These are phyloP conservation scores for Ogataea naganishii DNA, from an alignment of 805 yeast species.

Conservation along the genomic window DNA sequence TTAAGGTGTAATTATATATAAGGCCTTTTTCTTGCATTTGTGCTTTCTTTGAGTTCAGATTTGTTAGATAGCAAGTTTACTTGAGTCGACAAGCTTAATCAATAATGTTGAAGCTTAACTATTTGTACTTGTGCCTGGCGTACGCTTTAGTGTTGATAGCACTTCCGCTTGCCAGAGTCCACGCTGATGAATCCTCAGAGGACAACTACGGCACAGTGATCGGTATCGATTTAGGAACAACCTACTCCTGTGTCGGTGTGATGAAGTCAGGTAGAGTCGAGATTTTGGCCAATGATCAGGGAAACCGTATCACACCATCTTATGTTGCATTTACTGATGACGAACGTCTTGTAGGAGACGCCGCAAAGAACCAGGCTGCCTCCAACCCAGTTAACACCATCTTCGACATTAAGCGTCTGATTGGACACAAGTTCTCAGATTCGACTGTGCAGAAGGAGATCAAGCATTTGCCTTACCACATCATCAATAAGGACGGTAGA, in stretches of 20 bases:
- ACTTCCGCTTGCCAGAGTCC: conserved; percentile 19
- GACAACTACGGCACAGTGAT: conserved; percentile 40
- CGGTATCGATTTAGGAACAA: conserved; percentile 95
- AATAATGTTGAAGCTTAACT: conserved; percentile 16
- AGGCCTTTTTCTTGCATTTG: too few species aligned
- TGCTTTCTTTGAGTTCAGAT: too few species aligned
- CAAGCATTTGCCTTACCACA: conserved; percentile 85
- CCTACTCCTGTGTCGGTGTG: conserved; percentile 96
- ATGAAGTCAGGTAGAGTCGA: conserved; percentile 56
- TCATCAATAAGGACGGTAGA: conserved; percentile 71
- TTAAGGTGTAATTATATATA: too few species aligned
- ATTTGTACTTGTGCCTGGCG: conserved; percentile 16
- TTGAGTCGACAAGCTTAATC: not conserved
- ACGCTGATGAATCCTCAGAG: conserved; percentile 17
- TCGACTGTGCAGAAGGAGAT: conserved; percentile 70
- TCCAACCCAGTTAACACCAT: conserved; percentile 92
- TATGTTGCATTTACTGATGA: conserved; percentile 94
- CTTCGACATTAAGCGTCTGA: conserved; percentile 92
- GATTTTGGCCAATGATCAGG: conserved; percentile 95
- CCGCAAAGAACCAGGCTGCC: conserved; percentile 98
- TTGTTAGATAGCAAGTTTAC: too few species aligned
- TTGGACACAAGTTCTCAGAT: conserved; percentile 77
- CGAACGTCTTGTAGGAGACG: conserved; percentile 94
- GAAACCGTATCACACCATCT: conserved; percentile 97
- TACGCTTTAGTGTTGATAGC: conserved; percentile 21